A percentile compares a stretch with the other conserved stretches of the same genome.
These are phyloP conservation scores for Cystobasidium onofrii DNA, from an alignment of 768 basidiomycete species.

Conservation along the genomic window DNA sequence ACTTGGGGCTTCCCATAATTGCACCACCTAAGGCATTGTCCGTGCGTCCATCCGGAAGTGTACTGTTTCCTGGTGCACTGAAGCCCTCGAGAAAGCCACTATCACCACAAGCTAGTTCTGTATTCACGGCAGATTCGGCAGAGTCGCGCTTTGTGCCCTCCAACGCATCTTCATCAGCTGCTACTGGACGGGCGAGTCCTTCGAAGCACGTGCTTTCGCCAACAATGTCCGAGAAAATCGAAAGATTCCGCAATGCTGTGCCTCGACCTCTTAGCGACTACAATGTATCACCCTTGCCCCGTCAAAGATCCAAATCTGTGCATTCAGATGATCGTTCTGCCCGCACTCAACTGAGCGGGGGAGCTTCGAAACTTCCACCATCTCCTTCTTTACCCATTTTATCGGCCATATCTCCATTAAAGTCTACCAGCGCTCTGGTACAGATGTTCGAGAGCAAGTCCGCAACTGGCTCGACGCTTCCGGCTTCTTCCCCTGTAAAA, in stretches of 20 bases:
- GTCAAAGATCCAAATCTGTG: background rate
- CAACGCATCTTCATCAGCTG: background rate
- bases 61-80: background rate
- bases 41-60: background rate
- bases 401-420: background rate
- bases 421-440: constrained; percentile 1
- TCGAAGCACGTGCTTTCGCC: constrained; percentile 12
- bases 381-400: background rate
- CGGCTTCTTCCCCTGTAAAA: constrained; percentile 5
- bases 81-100: background rate
- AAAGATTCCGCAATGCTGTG: background rate
- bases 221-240: background rate
- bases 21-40: background rate
- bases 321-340: background rate
- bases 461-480: background rate
- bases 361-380: no score
- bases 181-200: background rate
- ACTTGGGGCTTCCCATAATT: background rate
- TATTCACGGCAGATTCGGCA: background rate
- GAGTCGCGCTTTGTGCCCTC: background rate
- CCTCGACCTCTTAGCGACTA: background rate
- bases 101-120: background rate
- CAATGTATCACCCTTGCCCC: background rate
- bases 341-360: background rate
- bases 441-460: constrained; percentile 1